These are phyloP conservation scores for Xerocomus potaroensis DNA, from an alignment of 768 basidiomycete species.

Conservation along the genomic window DNA sequence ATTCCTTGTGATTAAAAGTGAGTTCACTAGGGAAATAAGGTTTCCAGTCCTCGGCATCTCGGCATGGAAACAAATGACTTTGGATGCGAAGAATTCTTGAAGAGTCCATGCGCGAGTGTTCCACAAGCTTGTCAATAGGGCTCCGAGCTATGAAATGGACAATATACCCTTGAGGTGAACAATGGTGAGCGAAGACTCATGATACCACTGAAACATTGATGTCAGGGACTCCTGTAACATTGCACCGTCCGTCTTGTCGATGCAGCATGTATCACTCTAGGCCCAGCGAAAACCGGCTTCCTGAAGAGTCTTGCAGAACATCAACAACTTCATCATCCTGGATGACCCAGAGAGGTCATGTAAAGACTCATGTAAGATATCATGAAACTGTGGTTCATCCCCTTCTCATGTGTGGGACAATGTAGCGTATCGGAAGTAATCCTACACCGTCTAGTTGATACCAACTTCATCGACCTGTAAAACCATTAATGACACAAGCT, in stretches of 20 bases:
- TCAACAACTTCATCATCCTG: constrained; percentile 10
- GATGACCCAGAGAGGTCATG: constrained; percentile 7
- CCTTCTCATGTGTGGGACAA: constrained; percentile 23
- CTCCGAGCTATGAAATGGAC: constrained; percentile 3
- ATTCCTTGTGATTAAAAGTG: constrained; percentile 17
- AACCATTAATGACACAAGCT: constrained; percentile 15
- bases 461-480: neutral
- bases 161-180: constrained; percentile 19
- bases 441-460: constrained; percentile 3
- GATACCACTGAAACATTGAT: constrained; percentile 29
- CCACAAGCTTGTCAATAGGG: constrained; percentile 16
- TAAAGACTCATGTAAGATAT: constrained; percentile 9
- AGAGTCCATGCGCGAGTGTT: constrained; percentile 25
- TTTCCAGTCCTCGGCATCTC: constrained; percentile 20
- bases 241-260: constrained; percentile 15
- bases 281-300: constrained; percentile 19
- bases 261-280: constrained; percentile 26
- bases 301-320: constrained; percentile 13
- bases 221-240: constrained; percentile 20
- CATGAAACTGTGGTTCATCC: constrained; percentile 15
- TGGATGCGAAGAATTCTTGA: constrained; percentile 24
- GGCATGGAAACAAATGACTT: constrained; percentile 20
- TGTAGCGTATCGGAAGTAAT: constrained; percentile 18
- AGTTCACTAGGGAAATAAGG: constrained; percentile 14
- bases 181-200: constrained; percentile 20